Evolutionary conservation across 2,329 filamentous ascomycete species (phyloP), one percentile per base, ranked within the genome.

Genomic region (Fusarium sp.): DNA sequence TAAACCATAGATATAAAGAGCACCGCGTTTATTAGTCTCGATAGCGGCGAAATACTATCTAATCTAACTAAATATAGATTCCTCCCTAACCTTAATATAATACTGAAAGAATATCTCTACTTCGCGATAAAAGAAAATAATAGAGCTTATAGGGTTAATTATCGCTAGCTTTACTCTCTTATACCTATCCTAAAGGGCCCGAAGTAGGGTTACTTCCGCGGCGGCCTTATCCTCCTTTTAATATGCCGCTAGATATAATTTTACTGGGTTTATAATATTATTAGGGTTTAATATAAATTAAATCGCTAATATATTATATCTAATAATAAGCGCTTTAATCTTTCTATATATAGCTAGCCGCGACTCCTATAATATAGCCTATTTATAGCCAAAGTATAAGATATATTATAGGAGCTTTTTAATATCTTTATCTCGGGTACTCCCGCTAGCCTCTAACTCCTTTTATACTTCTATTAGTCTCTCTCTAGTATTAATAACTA

Each of bases 251-350:
- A 43, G 48, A 22, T 6, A 37, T 29, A 62, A n/a, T 18, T 65
- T 65, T 37, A 65, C 54, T 16, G 63, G 41, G 54, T 59, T 59
- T 14, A n/a, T 60, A 9, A 68, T 68, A 29, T 71, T 52, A 43
- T 65, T 68, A n/a, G 69, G 65, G 37, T 68, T 72, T 18, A 72
- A 11, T 20, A 66, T 72, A 29, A 67, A 64, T 59, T 66, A 69
- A 45, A 72, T 69, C 8, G 62, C 66, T 14, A 63, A 66, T 5
- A 62, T 59, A n/a, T 54, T 45, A n/a, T 67, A 57, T 13, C 63
- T 29, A 11, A 72, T 61, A 20, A 72, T 69, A 4, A 68, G 43
- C 2, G 66, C 6, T 35, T 64, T 62, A 9, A 72, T 66, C 66
- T 72, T 69, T 16, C 43, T 39, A 3, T 39, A 45, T 37, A 69